Base-by-base conservation (phyloP, 2,329 filamentous ascomycete species). In the Fusarium neocosmosporiellum region DNA sequence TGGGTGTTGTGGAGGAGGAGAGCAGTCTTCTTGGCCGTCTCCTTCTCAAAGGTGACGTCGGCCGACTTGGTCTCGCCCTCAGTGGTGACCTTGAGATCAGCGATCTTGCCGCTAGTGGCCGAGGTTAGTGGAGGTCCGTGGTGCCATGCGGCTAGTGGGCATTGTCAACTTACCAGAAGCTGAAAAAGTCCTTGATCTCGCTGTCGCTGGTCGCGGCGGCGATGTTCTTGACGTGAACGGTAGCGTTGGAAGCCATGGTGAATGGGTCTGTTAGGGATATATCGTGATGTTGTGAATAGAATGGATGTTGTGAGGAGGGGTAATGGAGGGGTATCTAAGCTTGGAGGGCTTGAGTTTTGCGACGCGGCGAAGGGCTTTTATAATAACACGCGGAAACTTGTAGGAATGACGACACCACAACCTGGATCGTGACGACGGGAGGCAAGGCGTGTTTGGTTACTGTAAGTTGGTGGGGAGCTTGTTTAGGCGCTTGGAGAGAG, bases 1-100 rank as follows among this genome's bases (percentile, higher is more conserved):
- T 97, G 93, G 61, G 96, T 99, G 88, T 98, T 97, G 86, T 98
- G 96, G 73, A 99, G 92, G 67, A 99, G 93, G 43, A 98, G 93
- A 29, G 96, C 96, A 24, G 96, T 99, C 88, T 98, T 98, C 68
- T 96, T 95, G 59, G 96, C 96, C 16, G 96, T 97, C 82, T 96
- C 92, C 87, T 98, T 98, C 85, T 98, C 96, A 80, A 99, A 99
- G 60, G 91, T 95, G 72, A 99, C 95, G n/a, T 92, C 93, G 66
- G 96, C 96, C 58, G 91, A 91, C 85, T 98, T 94, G 75, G 89
- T 87, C 75, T 92, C 88, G 79, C 90, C 90, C 83, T 84, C 84
- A 37, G 91, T 84, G 31, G 91, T 94, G 79, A 98, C 89, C 67
- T 94, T 91, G 82, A 99, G 88, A 77, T 89, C 89, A 75, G 90